Evolutionary conservation across 306 rosid species (phyloP).

Genomic region (Citrullus amarus): DNA sequence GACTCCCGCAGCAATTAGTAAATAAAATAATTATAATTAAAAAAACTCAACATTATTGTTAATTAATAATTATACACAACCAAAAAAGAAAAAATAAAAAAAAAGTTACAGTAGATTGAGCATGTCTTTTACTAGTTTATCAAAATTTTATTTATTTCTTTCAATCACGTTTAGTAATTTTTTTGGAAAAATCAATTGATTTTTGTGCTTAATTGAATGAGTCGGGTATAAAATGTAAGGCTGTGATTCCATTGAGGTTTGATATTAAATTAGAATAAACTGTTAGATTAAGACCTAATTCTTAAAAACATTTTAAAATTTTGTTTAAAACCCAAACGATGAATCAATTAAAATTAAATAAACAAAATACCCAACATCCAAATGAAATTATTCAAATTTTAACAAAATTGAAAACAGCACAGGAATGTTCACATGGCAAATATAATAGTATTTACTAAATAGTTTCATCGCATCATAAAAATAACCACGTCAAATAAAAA

Average conservation of each 20-base stretch:
- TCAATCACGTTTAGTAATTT: background rate
- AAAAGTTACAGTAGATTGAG: background rate
- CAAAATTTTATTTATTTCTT: background rate
- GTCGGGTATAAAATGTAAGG: background rate
- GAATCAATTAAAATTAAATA: no score
- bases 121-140: background rate
- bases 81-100: no score
- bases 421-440: no score
- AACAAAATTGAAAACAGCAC: no score
- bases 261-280: no score
- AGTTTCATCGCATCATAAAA: no score
- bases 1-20: background rate
- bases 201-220: background rate
- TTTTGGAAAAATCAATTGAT: background rate
- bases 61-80: background rate
- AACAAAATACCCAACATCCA: no score
- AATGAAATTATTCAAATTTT: no score
- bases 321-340: background rate
- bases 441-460: no score
- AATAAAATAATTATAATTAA: background rate
- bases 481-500: no score
- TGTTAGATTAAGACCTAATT: no score
- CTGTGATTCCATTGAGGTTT: background rate
- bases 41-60: background rate
- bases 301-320: background rate